Conservation (phyloP, 768 basidiomycete species). For the Coprinopsis strossmayeri region DNA sequence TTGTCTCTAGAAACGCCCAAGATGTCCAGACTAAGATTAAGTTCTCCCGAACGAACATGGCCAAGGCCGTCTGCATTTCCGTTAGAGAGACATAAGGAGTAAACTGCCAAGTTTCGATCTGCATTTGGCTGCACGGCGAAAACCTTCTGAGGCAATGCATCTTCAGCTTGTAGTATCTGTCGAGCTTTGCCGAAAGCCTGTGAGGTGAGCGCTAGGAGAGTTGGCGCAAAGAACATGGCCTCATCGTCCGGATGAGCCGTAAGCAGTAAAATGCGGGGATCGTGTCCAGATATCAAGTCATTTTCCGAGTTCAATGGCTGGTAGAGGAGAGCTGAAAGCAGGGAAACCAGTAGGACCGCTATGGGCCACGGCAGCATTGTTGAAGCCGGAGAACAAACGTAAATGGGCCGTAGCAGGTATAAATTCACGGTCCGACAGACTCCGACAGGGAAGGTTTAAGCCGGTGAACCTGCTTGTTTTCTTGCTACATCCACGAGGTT, state of each 20-base stretch:
- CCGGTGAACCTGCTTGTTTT: neutral
- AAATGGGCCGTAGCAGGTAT: no score
- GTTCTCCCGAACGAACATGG: slow-evolving; percentile 46
- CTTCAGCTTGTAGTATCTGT: slow-evolving; percentile 4
- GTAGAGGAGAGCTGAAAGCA: neutral
- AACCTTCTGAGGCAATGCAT: slow-evolving; percentile 12
- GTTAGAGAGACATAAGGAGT: slow-evolving; percentile 66
- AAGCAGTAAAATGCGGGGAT: slow-evolving; percentile 48
- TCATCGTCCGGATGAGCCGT: slow-evolving; percentile 97
- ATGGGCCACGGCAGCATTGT: neutral
- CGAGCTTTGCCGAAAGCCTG: slow-evolving; percentile 12
- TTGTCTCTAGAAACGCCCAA: slow-evolving; percentile 53
- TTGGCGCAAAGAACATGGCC: slow-evolving; percentile 90
- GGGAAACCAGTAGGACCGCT: neutral
- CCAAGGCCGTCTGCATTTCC: slow-evolving; percentile 83
- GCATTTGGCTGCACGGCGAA: neutral
- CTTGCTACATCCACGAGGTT: neutral
- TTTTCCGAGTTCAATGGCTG: neutral
- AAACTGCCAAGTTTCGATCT: slow-evolving; percentile 21
- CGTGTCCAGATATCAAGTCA: neutral
- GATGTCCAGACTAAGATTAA: slow-evolving; percentile 55
- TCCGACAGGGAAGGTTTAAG: neutral
- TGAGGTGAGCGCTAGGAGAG: slow-evolving; percentile 49
- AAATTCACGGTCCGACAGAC: no score
- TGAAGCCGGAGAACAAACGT: no score